Conservation (phyloP, 805 yeast species). For the Pichia manshurica region DNA sequence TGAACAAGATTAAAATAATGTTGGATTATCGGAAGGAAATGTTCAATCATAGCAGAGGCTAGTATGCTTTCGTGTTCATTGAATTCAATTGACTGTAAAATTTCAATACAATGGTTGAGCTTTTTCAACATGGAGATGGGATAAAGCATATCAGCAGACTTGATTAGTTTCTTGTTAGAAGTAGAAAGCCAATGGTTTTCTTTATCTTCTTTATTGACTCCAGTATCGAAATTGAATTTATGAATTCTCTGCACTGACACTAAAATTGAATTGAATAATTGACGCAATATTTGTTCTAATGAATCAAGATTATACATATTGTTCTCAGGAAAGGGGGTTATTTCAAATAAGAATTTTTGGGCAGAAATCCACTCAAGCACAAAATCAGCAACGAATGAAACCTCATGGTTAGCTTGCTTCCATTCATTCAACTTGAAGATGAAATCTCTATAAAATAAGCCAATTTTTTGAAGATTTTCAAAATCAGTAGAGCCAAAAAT, state of each 20-base stretch:
- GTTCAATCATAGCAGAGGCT: conserved; percentile 44
- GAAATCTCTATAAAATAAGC: conserved; percentile 18
- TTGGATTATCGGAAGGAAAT: conserved; percentile 57
- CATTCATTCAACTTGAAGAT: conserved; percentile 29
- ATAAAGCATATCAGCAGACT: conserved; percentile 34
- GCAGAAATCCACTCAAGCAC: conserved; percentile 42
- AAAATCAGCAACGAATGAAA: conserved; percentile 44
- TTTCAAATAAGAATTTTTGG: conserved; percentile 13
- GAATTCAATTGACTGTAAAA: conserved; percentile 35
- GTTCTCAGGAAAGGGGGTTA: conserved; percentile 20
- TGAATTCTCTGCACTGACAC: conserved; percentile 60
- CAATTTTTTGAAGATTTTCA: conserved; percentile 16
- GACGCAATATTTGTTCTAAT: conserved; percentile 45
- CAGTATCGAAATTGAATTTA: conserved; percentile 30
- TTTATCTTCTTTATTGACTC: conserved; percentile 35
- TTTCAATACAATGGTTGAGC: conserved; percentile 26
- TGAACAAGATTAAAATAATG: conserved; percentile 51
- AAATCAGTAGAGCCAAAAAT: conserved; percentile 13
- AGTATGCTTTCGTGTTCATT: conserved; percentile 32
- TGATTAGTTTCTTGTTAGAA: conserved; percentile 41
- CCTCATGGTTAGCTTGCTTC: conserved; percentile 27
- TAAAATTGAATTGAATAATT: conserved; percentile 52
- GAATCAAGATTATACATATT: conserved; percentile 28
- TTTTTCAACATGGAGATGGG: conserved; percentile 18
- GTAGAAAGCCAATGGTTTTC: conserved; percentile 51